Conservation (phyloP, 371 early-diverging fungal species). For the Mycotypha africana region DNA sequence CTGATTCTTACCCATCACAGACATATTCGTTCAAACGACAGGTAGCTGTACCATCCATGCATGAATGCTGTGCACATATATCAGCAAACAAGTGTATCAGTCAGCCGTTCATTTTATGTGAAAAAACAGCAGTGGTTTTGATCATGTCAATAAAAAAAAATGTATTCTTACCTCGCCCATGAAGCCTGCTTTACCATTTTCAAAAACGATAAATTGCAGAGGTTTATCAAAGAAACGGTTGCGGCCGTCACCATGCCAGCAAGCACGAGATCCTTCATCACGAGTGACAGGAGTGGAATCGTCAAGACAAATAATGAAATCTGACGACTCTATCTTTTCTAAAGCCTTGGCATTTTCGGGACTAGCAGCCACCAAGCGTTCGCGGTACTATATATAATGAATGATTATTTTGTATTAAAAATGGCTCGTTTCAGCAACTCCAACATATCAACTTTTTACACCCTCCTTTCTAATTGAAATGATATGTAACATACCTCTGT, state of each 20-base stretch:
- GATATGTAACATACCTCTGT: conserved; percentile 67
- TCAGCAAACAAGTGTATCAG: background rate
- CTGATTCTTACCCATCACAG: conserved; percentile 32
- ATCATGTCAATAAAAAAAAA: too few relatives aligned
- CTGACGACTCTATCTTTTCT: conserved; percentile 76
- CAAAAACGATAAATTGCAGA: conserved; percentile 90
- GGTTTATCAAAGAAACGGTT: conserved; percentile 96
- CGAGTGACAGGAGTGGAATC: conserved; percentile 76
- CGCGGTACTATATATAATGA: conserved; percentile 42
- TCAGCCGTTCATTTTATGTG: background rate
- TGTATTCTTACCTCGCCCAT: conserved; percentile 65
- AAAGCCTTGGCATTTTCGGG: conserved; percentile 64
- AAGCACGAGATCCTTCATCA: conserved; percentile 73
- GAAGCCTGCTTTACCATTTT: conserved; percentile 95
- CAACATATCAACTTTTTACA: background rate
- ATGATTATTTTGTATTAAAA: background rate
- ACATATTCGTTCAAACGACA: conserved; percentile 72
- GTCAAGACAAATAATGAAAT: conserved; percentile 87
- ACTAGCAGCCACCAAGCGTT: conserved; percentile 56
- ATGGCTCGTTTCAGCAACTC: background rate
- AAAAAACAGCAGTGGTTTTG: too few relatives aligned
- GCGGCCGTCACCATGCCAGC: conserved; percentile 92
- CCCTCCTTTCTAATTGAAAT: background rate
- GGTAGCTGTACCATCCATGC: conserved; percentile 95
- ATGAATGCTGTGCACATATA: conserved; percentile 61